Conservation (phyloP, 768 basidiomycete genomes). For the Hygrocybe coccinea region DNA sequence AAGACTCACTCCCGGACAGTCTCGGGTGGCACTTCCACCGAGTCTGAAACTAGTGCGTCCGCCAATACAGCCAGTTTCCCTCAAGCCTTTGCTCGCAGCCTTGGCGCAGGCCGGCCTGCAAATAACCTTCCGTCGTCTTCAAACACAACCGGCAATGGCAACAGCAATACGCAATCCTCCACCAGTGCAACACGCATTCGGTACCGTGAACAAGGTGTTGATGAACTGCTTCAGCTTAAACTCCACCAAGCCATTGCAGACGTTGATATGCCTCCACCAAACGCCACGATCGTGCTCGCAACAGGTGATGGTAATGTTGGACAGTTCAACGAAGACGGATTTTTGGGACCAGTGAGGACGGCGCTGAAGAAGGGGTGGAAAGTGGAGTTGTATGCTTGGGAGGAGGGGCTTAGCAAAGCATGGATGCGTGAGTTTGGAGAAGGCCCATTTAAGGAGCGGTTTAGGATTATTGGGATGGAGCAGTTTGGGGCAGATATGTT, state of each 20-base stretch:
- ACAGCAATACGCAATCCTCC: conserved; percentile 18
- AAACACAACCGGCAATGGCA: conserved; percentile 7
- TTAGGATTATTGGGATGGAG: conserved; percentile 60
- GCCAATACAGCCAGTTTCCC: conserved; percentile 24
- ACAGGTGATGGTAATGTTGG: conserved; percentile 92
- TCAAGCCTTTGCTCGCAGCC: conserved; percentile 22
- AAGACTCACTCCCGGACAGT: conserved; percentile 26
- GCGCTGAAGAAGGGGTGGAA: conserved; percentile 88
- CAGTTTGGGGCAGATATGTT: conserved; percentile 59
- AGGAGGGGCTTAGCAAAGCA: conserved; percentile 70
- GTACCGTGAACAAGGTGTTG: conserved; percentile 89
- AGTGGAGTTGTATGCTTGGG: conserved; percentile 94
- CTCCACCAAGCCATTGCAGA: conserved; percentile 79
- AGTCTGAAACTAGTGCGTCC: conserved; percentile 25
- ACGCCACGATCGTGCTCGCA: conserved; percentile 81
- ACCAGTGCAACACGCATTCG: conserved; percentile 38
- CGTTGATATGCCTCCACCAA: conserved; percentile 54
- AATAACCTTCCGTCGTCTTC: conserved; percentile 7
- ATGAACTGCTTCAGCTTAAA: conserved; percentile 91
- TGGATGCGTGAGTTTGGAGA: conserved; percentile 74
- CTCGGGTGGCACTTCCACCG: conserved; percentile 31
- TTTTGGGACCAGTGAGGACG: conserved; percentile 79
- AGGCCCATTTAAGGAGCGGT: conserved; percentile 38
- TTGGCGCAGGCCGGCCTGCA: conserved; percentile 2
- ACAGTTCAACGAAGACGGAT: conserved; percentile 91